These are phyloP conservation scores for Panicum virgatum DNA, from an alignment of 202 grass and related monocot species.

Conservation along the genomic window DNA sequence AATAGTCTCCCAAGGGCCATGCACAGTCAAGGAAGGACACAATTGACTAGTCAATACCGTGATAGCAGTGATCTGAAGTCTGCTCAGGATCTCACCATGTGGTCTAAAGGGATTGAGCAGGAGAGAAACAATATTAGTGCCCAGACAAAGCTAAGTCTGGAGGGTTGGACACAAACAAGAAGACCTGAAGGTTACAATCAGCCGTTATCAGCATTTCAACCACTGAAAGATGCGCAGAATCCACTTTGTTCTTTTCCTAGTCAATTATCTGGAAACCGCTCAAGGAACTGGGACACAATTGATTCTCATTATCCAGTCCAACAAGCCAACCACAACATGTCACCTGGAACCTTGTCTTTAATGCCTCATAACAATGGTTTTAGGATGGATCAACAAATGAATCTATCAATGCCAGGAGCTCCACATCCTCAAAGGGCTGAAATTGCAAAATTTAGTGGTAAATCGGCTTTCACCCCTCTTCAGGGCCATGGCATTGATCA, in stretches of 20 bases:
- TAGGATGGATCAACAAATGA: slow-evolving; percentile 25
- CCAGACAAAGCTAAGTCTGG: slow-evolving; percentile 38
- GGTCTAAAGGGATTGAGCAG: slow-evolving; percentile 43
- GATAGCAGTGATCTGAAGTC: slow-evolving; percentile 46
- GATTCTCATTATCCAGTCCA: slow-evolving; percentile 43
- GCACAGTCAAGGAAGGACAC: slow-evolving; percentile 61
- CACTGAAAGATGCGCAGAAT: slow-evolving; percentile 43
- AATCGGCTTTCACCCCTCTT: slow-evolving; percentile 38
- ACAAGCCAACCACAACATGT: slow-evolving; percentile 41
- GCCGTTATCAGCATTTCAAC: slow-evolving; percentile 42
- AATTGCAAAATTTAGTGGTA: slow-evolving; percentile 37
- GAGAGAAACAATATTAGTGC: slow-evolving; percentile 48
- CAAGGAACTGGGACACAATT: slow-evolving; percentile 39
- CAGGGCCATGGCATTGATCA: slow-evolving; percentile 44
- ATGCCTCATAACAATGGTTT: slow-evolving; percentile 45
- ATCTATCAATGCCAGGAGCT: slow-evolving; percentile 14
- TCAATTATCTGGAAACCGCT: slow-evolving; percentile 41
- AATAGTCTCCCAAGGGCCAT: slow-evolving; percentile 53
- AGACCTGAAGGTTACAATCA: slow-evolving; percentile 48
- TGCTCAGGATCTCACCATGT: slow-evolving; percentile 50
- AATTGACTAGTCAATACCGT: slow-evolving; percentile 44
- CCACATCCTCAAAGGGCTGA: slow-evolving; percentile 31
- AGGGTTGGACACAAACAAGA: slow-evolving; percentile 39
- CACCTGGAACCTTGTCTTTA: slow-evolving; percentile 55
- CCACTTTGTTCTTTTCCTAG: slow-evolving; percentile 37